phyloP scores from a whole-genome alignment of 2,329 filamentous ascomycete genomes.

The Colletotrichum theobromicola region DNA sequence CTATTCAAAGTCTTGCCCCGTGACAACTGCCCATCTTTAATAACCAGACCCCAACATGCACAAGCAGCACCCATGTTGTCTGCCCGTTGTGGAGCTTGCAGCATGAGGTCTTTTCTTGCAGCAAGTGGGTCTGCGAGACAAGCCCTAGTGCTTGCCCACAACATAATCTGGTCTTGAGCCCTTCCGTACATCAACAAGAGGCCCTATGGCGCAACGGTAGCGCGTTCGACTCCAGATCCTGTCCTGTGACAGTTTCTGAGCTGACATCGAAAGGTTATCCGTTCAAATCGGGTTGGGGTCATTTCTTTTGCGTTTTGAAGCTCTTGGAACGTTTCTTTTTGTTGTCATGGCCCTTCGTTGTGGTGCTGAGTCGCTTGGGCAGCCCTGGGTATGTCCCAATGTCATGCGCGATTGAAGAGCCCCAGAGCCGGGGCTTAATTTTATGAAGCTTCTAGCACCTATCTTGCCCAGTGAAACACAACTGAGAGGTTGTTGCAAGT shows the following conservation, averaged over 20 bases:
- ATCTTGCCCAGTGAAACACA: not conserved
- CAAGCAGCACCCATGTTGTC: not conserved
- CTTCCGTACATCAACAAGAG: not conserved
- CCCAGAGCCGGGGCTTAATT: rapidly evolving
- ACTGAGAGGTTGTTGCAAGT: not conserved
- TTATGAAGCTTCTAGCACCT: not conserved
- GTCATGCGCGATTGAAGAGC: not conserved
- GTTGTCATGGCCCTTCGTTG: not conserved
- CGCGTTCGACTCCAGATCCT: not conserved
- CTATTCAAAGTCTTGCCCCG: not conserved
- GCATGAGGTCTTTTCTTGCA: not conserved
- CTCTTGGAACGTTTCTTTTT: not conserved
- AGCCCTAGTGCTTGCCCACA: not conserved
- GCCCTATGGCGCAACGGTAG: conserved; percentile 1
- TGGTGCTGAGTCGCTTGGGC: not conserved
- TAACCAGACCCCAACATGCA: not conserved
- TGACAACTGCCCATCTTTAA: not conserved
- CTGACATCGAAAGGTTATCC: not conserved
- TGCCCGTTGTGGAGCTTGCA: not conserved
- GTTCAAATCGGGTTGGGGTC: not conserved
- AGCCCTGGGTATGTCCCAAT: not conserved
- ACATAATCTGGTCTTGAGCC: not conserved
- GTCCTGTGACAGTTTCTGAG: not conserved
- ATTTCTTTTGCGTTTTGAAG: not conserved
- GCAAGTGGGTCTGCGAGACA: not conserved